A percentile compares a stretch with the other conserved stretches of the same genome.
phyloP scores from a whole-genome alignment of 2,329 filamentous ascomycete genomes.

The Graphilbum sp. region DNA sequence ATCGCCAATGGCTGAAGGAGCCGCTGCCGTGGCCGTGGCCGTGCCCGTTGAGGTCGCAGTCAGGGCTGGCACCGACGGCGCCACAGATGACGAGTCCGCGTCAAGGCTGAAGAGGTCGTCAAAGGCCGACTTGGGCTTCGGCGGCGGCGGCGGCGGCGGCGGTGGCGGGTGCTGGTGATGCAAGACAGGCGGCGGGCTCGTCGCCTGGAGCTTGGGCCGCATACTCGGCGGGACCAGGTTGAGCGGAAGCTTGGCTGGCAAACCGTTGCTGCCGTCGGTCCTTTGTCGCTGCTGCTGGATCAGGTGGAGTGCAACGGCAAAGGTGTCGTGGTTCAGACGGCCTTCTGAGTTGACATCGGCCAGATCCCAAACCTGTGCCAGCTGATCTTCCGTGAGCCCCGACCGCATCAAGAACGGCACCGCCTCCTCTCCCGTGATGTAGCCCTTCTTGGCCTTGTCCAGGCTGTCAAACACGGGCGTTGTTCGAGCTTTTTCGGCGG shows the following conservation, averaged over 20 bases:
- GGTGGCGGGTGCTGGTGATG: conserved; percentile 22
- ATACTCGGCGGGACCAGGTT: conserved; percentile 77
- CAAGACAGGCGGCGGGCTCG: conserved; percentile 27
- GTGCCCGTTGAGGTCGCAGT: conserved; percentile 4
- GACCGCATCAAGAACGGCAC: conserved; percentile 91
- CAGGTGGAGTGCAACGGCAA: conserved; percentile 93
- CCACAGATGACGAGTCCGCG: conserved; percentile 35
- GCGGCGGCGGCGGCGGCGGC: conserved; percentile 18
- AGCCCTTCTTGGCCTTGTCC: conserved; percentile 65
- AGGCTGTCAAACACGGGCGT: conserved; percentile 73
- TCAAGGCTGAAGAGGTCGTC: conserved; percentile 93
- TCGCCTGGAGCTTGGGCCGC: conserved; percentile 42
- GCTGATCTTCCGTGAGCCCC: conserved; percentile 67
- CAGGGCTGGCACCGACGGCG: conserved; percentile 20
- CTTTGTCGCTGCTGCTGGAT: conserved; percentile 78
- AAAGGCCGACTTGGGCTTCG: conserved; percentile 48
- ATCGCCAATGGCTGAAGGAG: conserved; percentile 45
- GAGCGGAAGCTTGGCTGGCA: conserved; percentile 64
- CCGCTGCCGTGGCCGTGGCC: conserved; percentile 29
- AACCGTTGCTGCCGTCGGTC: conserved; percentile 37
- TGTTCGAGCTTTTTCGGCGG: conserved; percentile 74
- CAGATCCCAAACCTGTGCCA: conserved; percentile 95
- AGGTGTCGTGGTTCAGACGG: conserved; percentile 72
- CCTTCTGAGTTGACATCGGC: conserved; percentile 88
- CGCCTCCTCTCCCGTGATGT: conserved; percentile 85